These are phyloP conservation scores for Plasmopara viticola DNA, from an alignment of 352 stramenopile genomes.

Conservation along the genomic window DNA sequence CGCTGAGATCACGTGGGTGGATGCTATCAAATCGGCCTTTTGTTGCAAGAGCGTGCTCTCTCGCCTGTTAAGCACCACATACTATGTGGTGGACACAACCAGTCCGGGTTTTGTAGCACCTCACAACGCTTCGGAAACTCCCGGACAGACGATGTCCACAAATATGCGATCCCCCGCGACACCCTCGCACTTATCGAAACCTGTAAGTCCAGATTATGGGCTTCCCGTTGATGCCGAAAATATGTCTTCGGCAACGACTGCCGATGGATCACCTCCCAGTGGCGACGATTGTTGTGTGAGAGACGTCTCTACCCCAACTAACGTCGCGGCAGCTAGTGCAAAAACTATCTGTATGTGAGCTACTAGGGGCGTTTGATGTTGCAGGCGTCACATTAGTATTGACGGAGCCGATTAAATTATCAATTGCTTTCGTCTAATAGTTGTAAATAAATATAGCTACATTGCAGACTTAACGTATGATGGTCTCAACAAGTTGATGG, in stretches of 20 bases:
- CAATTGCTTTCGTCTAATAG: too few relatives aligned
- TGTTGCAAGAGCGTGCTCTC: conserved; percentile 62
- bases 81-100: conserved; percentile 78
- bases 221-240: conserved; percentile 25
- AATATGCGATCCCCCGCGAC: conserved; percentile 55
- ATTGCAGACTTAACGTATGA: too few relatives aligned
- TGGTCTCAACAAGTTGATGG: too few relatives aligned
- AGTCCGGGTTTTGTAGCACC: conserved; percentile 54
- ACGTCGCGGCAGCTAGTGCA: conserved; percentile 24
- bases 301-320: conserved; percentile 8
- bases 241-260: conserved; percentile 35
- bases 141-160: conserved; percentile 44
- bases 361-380: background rate
- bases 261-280: conserved; percentile 33
- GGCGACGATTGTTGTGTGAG: conserved; percentile 26
- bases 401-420: background rate
- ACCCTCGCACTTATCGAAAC: conserved; percentile 30
- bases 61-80: conserved; percentile 54
- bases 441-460: too few relatives aligned
- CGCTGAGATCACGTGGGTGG: conserved; percentile 47
- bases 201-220: conserved; percentile 31
- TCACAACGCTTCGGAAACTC: conserved; percentile 53
- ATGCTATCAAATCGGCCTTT: conserved; percentile 50
- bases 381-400: conserved; percentile 17
- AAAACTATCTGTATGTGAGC: background rate